These are phyloP conservation scores for Vaccinium macrocarpon DNA, from an alignment of 148 eudicot genomes.

Conservation along the genomic window DNA sequence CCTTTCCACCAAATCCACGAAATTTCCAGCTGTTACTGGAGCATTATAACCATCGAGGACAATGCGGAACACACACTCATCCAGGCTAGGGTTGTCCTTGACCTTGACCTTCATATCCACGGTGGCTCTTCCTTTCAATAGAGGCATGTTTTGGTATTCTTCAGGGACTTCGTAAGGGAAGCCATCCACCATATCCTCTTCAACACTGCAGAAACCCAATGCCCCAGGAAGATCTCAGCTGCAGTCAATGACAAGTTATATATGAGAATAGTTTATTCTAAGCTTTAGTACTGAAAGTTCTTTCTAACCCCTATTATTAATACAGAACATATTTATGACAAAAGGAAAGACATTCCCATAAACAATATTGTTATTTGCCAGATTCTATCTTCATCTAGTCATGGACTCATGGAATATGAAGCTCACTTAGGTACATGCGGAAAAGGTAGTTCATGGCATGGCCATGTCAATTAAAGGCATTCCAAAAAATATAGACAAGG, in stretches of 20 bases:
- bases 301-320: conserved; percentile 25
- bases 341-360: background rate
- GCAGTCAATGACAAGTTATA: conserved; percentile 93
- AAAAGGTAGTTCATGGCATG: background rate
- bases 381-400: background rate
- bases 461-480: background rate
- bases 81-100: conserved; percentile 92
- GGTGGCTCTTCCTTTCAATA: conserved; percentile 92
- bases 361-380: background rate
- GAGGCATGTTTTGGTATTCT: conserved; percentile 83
- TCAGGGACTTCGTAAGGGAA: conserved; percentile 98
- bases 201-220: conserved; percentile 99
- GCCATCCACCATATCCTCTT: conserved; percentile 99
- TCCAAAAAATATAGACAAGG: too few relatives aligned
- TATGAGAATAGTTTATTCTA: conserved; percentile 65
- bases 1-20: conserved; percentile 86
- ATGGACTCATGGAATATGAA: background rate
- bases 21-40: conserved; percentile 95
- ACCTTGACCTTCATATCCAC: conserved; percentile 99
- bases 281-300: conserved; percentile 32
- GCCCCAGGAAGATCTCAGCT: conserved; percentile 99
- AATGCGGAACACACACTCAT: conserved; percentile 76
- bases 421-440: background rate
- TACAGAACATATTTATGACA: background rate
- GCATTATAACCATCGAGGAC: conserved; percentile 98